phyloP scores from a whole-genome alignment of 2,329 filamentous ascomycete genomes.

The Aspergillus sergii region DNA sequence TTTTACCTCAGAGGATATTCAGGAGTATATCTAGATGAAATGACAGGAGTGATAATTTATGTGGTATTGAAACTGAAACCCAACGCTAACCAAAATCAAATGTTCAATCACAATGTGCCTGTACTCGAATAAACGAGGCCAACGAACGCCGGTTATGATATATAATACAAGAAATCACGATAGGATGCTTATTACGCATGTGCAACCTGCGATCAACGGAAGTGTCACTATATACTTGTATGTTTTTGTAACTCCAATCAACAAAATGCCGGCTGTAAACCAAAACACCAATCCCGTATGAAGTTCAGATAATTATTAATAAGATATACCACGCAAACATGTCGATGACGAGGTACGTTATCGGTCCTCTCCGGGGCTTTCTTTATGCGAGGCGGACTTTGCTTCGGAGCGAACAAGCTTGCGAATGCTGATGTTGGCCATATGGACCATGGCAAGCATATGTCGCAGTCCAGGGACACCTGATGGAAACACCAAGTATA shows the following conservation, averaged over 20 bases:
- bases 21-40: not conserved
- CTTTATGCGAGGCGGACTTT: not conserved
- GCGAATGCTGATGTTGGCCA: constrained; percentile 43
- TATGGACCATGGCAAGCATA: constrained; percentile 39
- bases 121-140: not conserved
- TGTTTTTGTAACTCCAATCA: not conserved
- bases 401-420: constrained; percentile 18
- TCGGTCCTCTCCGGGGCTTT: not conserved
- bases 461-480: constrained; percentile 34
- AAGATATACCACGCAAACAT: not conserved
- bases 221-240: not conserved
- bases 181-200: not conserved
- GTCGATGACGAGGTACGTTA: not conserved
- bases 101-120: not conserved
- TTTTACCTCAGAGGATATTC: not conserved
- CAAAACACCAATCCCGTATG: not conserved
- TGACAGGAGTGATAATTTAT: not conserved
- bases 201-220: not conserved
- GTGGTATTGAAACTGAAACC: not conserved
- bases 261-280: not conserved
- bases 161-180: not conserved
- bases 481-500: constrained; percentile 42
- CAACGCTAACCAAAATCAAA: not conserved
- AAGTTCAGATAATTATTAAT: not conserved
- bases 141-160: not conserved